Base-by-base conservation (phyloP, 2,329 filamentous ascomycete genomes). In the Fusarium sp. region DNA sequence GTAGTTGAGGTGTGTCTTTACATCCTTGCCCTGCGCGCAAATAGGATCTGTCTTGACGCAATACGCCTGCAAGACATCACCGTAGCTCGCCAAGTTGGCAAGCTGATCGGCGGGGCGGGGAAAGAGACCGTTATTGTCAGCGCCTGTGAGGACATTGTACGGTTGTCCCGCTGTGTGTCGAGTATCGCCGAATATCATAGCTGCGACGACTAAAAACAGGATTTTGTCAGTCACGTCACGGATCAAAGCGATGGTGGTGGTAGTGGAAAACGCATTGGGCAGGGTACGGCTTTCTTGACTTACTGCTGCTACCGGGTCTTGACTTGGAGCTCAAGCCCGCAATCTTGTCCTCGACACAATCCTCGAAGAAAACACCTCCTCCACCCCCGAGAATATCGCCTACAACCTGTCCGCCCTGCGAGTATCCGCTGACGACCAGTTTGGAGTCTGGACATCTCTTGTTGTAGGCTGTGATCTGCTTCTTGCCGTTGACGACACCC, bases 371-470 rank as follows among this genome's bases (percentile, higher is more conserved):
- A 3, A 64, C 58, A 41, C 61, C 61, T 20, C 61, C 61, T 18
- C 58, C 61, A n/a, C 61, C 61, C 30, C 61, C 61, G 38, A 64
- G 61, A 22, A 64, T 64, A 12, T 63, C 58, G 9, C 61, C 61
- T 8, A 64, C 61, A 24, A 64, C 61, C 2, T 64, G 61, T 11
- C 5, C 61, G 11, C 61, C 61, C 12, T 64, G 61, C 2, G 61
- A 64, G 16, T 64, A 64, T 6, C 61, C 61, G 49, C 61, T 64
- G 13, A 64, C 61, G 3, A 64, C 58, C 34, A 64, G 61, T 20
- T 57, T 58, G 3, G 61, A 64, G 13, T 64, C 13, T 16, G 61
- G 61, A 9, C 61, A 64, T 12, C 27, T 41, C 49, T 64, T 64
- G 49, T 64, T 64, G 43, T 64, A 64, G 10, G 43, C 58, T 4